These are phyloP conservation scores for Nasturtium officinale DNA, from an alignment of 345 rosid species.

Conservation along the genomic window DNA sequence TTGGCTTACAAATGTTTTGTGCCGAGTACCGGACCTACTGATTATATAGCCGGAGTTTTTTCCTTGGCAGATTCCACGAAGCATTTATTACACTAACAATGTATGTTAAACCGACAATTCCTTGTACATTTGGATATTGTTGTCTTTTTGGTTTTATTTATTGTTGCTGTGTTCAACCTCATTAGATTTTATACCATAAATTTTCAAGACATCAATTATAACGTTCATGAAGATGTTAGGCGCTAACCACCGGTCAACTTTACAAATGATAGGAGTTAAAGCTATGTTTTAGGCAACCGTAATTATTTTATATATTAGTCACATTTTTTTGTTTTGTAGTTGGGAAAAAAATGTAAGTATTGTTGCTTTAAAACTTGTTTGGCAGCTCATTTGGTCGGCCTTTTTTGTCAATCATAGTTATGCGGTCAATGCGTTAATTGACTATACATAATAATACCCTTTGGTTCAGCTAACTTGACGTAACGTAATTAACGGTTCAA, in stretches of 20 bases:
- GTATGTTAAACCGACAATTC: constrained; percentile 8
- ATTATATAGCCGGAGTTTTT: not conserved
- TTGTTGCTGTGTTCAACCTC: constrained; percentile 11
- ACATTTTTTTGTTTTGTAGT: not conserved
- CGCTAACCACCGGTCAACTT: constrained; percentile 30
- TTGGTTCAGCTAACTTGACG: constrained; percentile 24
- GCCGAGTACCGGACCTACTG: not conserved
- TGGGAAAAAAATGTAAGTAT: constrained; percentile 5
- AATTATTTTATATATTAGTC: not conserved
- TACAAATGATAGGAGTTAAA: not conserved
- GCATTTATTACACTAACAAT: not conserved
- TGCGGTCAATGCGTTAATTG: constrained; percentile 24
- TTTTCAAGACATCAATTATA: constrained; percentile 16
- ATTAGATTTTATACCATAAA: not conserved
- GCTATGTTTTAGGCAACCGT: not conserved
- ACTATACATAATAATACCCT: constrained; percentile 13
- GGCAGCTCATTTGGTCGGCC: constrained; percentile 40
- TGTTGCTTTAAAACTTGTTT: constrained; percentile 4
- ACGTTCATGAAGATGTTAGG: constrained; percentile 23
- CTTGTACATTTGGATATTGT: not conserved
- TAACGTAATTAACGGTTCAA: constrained; percentile 40
- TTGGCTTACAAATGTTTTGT: not conserved
- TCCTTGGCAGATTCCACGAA: not conserved
- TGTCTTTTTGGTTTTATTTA: not conserved
- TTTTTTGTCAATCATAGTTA: constrained; percentile 35